Conservation (phyloP, 805 yeast species). For the Ogataea philodendri region DNA sequence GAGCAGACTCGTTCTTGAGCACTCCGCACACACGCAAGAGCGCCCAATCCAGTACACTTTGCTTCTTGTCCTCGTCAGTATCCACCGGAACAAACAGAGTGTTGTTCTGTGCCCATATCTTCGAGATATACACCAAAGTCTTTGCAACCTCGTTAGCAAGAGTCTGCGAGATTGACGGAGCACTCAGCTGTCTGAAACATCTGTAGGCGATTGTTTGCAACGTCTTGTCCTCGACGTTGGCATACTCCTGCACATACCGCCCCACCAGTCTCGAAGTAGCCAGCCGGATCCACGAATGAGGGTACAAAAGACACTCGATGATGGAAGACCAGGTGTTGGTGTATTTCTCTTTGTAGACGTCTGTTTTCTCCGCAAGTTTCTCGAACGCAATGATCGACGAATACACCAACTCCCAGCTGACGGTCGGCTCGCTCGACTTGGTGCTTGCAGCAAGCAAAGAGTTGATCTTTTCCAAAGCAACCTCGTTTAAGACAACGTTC, state of each 20-base stretch:
- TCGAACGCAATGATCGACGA: conserved; percentile 51
- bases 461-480: conserved; percentile 28
- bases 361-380: conserved; percentile 15
- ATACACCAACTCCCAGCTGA: conserved; percentile 79
- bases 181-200: conserved; percentile 73
- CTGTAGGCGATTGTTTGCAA: conserved; percentile 69
- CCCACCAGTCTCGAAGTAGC: conserved; percentile 60
- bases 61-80: conserved; percentile 26
- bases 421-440: conserved; percentile 37
- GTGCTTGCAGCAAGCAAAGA: conserved; percentile 27
- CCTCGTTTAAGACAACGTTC: conserved; percentile 23
- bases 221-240: conserved; percentile 35
- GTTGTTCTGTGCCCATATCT: conserved; percentile 54
- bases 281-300: conserved; percentile 90
- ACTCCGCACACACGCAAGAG: conserved; percentile 59
- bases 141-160: conserved; percentile 65
- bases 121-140: conserved; percentile 58
- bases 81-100: conserved; percentile 35
- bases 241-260: conserved; percentile 40
- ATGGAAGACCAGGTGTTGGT: conserved; percentile 52
- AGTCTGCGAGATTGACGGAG: conserved; percentile 66
- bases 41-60: conserved; percentile 56
- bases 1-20: conserved; percentile 61
- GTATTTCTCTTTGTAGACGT: conserved; percentile 42
- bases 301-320: conserved; percentile 62